phyloP scores from a whole-genome alignment of 495 filamentous ascomycete genomes.

The Podospora pseudocomata region DNA sequence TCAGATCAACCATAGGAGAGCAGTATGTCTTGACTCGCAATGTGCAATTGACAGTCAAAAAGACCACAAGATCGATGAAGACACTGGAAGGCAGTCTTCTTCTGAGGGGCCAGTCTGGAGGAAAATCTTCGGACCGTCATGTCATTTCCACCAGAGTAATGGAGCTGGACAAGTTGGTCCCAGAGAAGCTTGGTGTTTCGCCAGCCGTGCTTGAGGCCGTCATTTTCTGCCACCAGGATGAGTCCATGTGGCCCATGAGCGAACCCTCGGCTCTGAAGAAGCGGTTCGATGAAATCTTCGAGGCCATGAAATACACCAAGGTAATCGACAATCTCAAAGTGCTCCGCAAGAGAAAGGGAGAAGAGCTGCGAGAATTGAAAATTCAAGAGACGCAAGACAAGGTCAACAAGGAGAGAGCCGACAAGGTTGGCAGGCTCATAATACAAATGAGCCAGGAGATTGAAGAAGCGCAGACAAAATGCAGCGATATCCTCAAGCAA shows the following conservation, averaged over 20 bases:
- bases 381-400: slow-evolving; percentile 72
- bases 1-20: slow-evolving; percentile 68
- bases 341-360: slow-evolving; percentile 76
- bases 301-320: slow-evolving; percentile 93
- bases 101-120: slow-evolving; percentile 55
- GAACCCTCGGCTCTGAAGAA: slow-evolving; percentile 82
- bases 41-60: slow-evolving; percentile 82
- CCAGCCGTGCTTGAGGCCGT: slow-evolving; percentile 86
- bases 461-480: slow-evolving; percentile 59
- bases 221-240: slow-evolving; percentile 98
- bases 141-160: slow-evolving; percentile 72
- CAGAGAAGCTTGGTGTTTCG: slow-evolving; percentile 85
- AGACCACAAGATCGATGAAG: slow-evolving; percentile 65
- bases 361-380: slow-evolving; percentile 65
- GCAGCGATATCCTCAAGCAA: slow-evolving; percentile 49
- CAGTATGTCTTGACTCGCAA: slow-evolving; percentile 78
- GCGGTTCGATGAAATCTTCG: slow-evolving; percentile 95
- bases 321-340: slow-evolving; percentile 90
- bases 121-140: slow-evolving; percentile 60
- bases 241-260: slow-evolving; percentile 97
- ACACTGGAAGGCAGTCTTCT: slow-evolving; percentile 75
- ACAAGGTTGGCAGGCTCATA: slow-evolving; percentile 61
- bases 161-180: slow-evolving; percentile 78
- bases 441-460: slow-evolving; percentile 67
- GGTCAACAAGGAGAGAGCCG: slow-evolving; percentile 80